These are phyloP conservation scores for Chamaecrista fasciculata DNA, from an alignment of 306 rosid species.

Conservation along the genomic window DNA sequence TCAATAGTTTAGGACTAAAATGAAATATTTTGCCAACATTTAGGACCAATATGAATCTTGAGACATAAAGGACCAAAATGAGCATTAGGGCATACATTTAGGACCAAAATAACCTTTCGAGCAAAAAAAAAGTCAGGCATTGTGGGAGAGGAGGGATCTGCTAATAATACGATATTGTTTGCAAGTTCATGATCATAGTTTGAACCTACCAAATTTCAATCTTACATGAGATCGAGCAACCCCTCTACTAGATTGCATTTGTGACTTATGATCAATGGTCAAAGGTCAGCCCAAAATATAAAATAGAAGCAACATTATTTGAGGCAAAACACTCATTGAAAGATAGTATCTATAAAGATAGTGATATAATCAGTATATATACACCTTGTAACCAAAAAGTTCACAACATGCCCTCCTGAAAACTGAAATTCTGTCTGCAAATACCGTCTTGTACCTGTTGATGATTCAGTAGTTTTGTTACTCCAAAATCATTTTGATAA, in stretches of 20 bases:
- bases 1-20: no score
- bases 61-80: no score
- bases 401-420: conserved; percentile 98
- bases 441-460: conserved; percentile 91
- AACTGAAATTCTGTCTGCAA: conserved; percentile 93
- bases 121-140: no score
- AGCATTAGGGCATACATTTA: no score
- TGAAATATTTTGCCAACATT: no score
- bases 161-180: no score
- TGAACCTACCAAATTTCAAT: no score
- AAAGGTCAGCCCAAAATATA: conserved; percentile 16
- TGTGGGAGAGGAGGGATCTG: no score
- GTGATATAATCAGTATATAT: conserved; percentile 22
- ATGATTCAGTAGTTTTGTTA: conserved; percentile 35
- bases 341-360: neutral
- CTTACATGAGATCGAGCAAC: no score
- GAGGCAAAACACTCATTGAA: conserved; percentile 9
- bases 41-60: no score
- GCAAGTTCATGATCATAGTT: no score
- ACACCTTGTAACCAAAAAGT: conserved; percentile 97
- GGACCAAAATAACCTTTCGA: no score
- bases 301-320: conserved; percentile 20
- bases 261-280: neutral
- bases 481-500: conserved; percentile 24
- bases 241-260: conserved; percentile 3